phyloP scores from a whole-genome alignment of 352 stramenopile genomes.

The Elongisporangium undulatum region DNA sequence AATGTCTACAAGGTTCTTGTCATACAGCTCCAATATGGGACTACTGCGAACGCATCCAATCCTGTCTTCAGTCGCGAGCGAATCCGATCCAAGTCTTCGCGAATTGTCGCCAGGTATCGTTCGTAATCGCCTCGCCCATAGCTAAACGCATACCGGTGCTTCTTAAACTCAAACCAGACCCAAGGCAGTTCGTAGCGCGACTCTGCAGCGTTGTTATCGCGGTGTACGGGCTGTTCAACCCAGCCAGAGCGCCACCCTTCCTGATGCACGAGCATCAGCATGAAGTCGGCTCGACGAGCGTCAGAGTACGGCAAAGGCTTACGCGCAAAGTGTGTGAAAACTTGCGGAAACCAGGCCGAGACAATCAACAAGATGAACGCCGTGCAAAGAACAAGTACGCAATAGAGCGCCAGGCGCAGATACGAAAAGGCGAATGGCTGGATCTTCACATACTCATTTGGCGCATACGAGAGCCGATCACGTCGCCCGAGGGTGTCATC shows the following conservation, averaged over 20 bases:
- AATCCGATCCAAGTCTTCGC: constrained; percentile 10
- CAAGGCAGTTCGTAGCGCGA: constrained; percentile 20
- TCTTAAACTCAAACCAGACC: constrained; percentile 70
- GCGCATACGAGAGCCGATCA: constrained; percentile 32
- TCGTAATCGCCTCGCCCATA: constrained; percentile 43
- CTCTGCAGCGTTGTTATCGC: constrained; percentile 3
- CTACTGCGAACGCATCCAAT: constrained; percentile 12
- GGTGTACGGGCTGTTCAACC: constrained; percentile 34
- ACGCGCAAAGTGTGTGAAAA: constrained; percentile 51
- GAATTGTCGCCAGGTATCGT: constrained; percentile 31
- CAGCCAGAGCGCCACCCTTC: constrained; percentile 26
- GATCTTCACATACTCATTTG: constrained; percentile 32
- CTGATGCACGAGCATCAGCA: constrained; percentile 39
- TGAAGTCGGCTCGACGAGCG: constrained; percentile 33
- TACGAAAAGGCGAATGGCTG: constrained; percentile 32
- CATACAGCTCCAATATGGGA: constrained; percentile 26
- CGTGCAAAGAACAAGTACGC: constrained; percentile 18
- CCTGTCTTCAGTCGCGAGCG: constrained; percentile 19
- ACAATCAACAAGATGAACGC: constrained; percentile 26
- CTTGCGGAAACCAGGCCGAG: constrained; percentile 53
- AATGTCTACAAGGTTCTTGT: constrained; percentile 41
- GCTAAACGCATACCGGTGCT: constrained; percentile 57
- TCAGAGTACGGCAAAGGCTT: constrained; percentile 13
- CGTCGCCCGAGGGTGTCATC: constrained; percentile 30
- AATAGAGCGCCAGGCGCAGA: constrained; percentile 28